Percentiles rank a stretch among this genome's conserved stretches.
phyloP scores from a whole-genome alignment of 2,329 filamentous ascomycete species.

The Fusarium subglutinans region DNA sequence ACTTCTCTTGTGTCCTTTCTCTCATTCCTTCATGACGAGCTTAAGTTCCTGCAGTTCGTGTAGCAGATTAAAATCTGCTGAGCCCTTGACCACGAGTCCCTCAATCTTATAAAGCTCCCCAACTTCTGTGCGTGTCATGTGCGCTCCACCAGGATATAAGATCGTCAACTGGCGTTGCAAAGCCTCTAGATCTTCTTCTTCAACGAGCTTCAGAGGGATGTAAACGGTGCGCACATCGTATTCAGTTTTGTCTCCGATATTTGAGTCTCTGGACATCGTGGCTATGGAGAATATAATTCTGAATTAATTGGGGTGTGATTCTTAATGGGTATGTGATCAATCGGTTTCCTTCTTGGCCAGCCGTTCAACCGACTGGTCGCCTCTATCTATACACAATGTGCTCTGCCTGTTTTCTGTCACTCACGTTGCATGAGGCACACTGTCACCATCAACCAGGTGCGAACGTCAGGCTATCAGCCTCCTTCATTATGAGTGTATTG shows the following conservation, averaged over 20 bases:
- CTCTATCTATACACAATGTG: not conserved
- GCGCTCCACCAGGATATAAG: not conserved
- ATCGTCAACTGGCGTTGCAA: not conserved
- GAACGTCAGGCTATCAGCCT: too few relatives aligned
- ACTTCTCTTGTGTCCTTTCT: too few relatives aligned
- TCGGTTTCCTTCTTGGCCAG: not conserved
- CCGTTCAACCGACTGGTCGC: rapidly evolving
- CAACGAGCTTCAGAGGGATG: not conserved
- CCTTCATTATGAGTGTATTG: not conserved
- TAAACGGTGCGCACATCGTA: not conserved
- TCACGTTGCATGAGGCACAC: not conserved
- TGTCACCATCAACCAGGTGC: not conserved
- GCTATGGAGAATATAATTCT: not conserved
- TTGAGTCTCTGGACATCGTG: not conserved
- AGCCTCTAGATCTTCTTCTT: not conserved
- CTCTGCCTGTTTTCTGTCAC: not conserved
- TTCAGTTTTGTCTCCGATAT: not conserved
- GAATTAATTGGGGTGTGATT: rapidly evolving
- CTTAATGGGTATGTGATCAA: not conserved
- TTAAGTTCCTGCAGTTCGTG: not conserved
- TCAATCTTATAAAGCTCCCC: not conserved
- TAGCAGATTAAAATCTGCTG: not conserved
- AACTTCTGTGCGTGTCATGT: not conserved
- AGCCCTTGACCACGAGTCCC: not conserved
- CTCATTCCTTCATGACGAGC: not conserved